Conservation (phyloP, 2,329 filamentous ascomycete species). For the Epichloe gansuensis region DNA sequence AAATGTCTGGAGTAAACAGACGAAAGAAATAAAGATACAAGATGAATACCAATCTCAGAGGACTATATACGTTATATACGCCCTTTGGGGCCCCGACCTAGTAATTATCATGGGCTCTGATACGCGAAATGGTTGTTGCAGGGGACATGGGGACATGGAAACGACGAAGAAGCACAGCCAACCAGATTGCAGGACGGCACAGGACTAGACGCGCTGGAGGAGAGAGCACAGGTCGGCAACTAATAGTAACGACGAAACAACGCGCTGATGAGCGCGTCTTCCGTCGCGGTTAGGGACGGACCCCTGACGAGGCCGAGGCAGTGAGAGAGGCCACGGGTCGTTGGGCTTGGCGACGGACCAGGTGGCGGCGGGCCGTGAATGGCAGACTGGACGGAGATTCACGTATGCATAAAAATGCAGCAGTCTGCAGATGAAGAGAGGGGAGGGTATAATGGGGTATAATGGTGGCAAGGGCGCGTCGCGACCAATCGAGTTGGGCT, state of each 20-base stretch:
- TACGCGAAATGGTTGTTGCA: neutral
- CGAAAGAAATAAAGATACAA: neutral
- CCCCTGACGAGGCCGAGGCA: neutral
- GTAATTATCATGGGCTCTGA: neutral
- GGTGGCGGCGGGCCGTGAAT: too few relatives aligned
- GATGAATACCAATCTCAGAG: neutral
- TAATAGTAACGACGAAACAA: neutral
- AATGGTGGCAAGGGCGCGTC: neutral
- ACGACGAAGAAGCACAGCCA: neutral
- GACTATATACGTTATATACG: neutral
- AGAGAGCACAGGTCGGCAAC: neutral
- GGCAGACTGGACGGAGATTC: too few relatives aligned
- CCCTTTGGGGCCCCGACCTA: neutral
- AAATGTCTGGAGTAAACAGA: neutral
- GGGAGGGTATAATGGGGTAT: too few relatives aligned
- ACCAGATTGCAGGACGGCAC: neutral
- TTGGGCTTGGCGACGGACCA: too few relatives aligned
- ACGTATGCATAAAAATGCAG: too few relatives aligned
- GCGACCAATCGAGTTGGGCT: neutral
- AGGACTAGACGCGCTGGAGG: neutral
- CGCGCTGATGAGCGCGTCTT: neutral
- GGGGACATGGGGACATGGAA: neutral
- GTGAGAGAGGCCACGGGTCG: too few relatives aligned
- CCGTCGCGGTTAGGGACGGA: neutral
- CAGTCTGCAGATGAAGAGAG: neutral